These are phyloP conservation scores for Mollisia scopiformis DNA, from an alignment of 2,329 filamentous ascomycete species.

Conservation along the genomic window DNA sequence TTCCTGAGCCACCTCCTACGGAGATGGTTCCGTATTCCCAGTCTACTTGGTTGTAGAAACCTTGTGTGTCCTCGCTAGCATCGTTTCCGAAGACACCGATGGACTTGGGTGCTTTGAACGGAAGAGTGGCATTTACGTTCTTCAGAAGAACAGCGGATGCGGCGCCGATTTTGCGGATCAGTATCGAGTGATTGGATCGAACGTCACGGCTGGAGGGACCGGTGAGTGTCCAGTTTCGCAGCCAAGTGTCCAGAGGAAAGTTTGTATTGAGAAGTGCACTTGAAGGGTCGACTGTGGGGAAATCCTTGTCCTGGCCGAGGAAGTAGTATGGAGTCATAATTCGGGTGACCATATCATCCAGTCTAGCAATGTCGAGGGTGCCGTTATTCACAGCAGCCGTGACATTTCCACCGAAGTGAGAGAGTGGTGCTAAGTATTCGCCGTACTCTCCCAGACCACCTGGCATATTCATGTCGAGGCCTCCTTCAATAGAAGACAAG, in stretches of 20 bases:
- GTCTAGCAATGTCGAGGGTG: no score
- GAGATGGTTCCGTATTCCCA: conserved; percentile 24
- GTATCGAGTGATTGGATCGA: conserved; percentile 41
- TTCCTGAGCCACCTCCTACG: conserved; percentile 28
- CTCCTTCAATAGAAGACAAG: conserved; percentile 43
- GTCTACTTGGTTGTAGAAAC: no score
- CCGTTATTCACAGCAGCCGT: conserved; percentile 62
- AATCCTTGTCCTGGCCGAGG: conserved; percentile 51
- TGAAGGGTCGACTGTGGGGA: conserved; percentile 42
- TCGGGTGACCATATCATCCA: conserved; percentile 69
- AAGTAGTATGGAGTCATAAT: conserved; percentile 58
- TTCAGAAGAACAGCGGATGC: conserved; percentile 71
- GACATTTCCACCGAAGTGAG: no score
- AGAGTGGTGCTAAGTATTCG: no score
- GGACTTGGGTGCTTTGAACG: conserved; percentile 48
- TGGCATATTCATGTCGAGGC: conserved; percentile 50
- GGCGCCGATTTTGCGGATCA: conserved; percentile 48
- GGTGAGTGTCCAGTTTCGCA: no score
- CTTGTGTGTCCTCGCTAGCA: conserved; percentile 54
- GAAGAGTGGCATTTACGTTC: conserved; percentile 59
- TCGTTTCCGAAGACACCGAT: conserved; percentile 66
- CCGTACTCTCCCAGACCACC: no score
- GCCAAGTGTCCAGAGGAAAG: no score
- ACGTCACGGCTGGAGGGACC: no score
- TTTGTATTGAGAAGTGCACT: no score